Evolutionary conservation across 2,329 filamentous ascomycete genomes (phyloP).

Genomic region (Dactylellina leptospora): DNA sequence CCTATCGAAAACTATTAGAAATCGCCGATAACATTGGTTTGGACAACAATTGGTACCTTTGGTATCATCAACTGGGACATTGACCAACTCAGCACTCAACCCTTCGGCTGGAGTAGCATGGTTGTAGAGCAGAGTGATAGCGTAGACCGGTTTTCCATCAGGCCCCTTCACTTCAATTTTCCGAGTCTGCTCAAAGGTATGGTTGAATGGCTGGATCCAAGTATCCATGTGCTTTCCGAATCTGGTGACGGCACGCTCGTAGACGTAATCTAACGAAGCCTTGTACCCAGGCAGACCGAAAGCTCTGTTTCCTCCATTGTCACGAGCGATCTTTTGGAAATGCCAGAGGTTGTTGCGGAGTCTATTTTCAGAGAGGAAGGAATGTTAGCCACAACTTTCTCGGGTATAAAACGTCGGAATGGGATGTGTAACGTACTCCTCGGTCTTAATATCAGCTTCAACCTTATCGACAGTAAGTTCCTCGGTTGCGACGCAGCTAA

Average conservation of each 20-base stretch:
- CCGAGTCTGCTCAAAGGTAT: slow-evolving; percentile 62
- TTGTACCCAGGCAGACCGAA: slow-evolving; percentile 70
- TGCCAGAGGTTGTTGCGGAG: slow-evolving; percentile 67
- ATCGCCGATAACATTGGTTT: background rate
- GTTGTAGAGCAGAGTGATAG: slow-evolving; percentile 64
- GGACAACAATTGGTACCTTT: slow-evolving; percentile 50
- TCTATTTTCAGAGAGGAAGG: slow-evolving; percentile 58
- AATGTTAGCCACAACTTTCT: background rate
- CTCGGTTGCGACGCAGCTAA: slow-evolving; percentile 57
- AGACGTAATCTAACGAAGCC: slow-evolving; percentile 69
- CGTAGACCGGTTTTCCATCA: slow-evolving; percentile 62
- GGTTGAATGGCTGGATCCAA: slow-evolving; percentile 64
- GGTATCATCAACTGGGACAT: slow-evolving; percentile 60
- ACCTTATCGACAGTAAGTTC: slow-evolving; percentile 61
- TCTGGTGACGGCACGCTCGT: slow-evolving; percentile 60
- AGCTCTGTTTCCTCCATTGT: slow-evolving; percentile 69
- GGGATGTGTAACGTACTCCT: slow-evolving; percentile 58
- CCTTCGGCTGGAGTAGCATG: slow-evolving; percentile 62
- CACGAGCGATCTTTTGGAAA: slow-evolving; percentile 66
- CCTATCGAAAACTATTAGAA: slow-evolving; percentile 25
- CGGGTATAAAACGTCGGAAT: background rate
- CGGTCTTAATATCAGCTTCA: slow-evolving; percentile 61
- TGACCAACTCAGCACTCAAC: slow-evolving; percentile 60
- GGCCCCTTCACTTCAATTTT: slow-evolving; percentile 63
- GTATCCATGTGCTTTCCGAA: slow-evolving; percentile 62